A percentile compares a stretch with the other conserved stretches of the same genome.
These are phyloP conservation scores for Blumeria graminis DNA, from an alignment of 2,329 filamentous ascomycete genomes.

Conservation along the genomic window DNA sequence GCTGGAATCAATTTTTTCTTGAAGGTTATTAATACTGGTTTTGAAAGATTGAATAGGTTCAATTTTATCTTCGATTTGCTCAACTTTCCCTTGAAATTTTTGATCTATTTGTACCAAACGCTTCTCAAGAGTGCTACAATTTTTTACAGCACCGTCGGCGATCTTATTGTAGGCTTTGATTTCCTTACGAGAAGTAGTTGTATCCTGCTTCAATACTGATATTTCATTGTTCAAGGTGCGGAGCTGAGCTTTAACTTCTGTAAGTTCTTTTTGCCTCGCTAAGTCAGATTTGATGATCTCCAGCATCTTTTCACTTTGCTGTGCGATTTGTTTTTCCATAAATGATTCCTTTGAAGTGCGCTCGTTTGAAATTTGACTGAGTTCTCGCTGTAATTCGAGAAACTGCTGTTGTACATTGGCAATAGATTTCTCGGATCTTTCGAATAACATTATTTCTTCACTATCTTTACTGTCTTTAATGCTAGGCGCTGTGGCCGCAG, in stretches of 20 bases:
- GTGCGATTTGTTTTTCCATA: neutral
- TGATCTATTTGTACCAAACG: neutral
- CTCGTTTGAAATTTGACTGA: neutral
- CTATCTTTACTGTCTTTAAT: neutral
- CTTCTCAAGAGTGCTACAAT: neutral
- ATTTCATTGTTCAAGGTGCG: neutral
- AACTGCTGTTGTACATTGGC: neutral
- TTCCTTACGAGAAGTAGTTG: neutral
- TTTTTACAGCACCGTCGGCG: neutral
- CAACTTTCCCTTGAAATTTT: neutral
- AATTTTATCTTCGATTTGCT: neutral
- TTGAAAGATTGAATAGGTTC: neutral
- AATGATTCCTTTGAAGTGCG: neutral
- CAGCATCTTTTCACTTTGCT: neutral
- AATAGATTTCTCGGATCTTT: neutral
- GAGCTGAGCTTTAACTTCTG: neutral
- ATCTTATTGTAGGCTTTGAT: neutral
- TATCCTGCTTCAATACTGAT: neutral
- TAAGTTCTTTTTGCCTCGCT: neutral
- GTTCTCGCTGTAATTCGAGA: neutral
- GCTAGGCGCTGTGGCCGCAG: neutral
- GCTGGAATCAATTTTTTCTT: neutral
- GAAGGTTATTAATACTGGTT: neutral
- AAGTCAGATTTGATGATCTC: neutral
- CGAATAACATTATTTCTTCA: neutral